Evolutionary conservation across 2,329 filamentous ascomycete species (phyloP).

Genomic region (Acarospora socialis): DNA sequence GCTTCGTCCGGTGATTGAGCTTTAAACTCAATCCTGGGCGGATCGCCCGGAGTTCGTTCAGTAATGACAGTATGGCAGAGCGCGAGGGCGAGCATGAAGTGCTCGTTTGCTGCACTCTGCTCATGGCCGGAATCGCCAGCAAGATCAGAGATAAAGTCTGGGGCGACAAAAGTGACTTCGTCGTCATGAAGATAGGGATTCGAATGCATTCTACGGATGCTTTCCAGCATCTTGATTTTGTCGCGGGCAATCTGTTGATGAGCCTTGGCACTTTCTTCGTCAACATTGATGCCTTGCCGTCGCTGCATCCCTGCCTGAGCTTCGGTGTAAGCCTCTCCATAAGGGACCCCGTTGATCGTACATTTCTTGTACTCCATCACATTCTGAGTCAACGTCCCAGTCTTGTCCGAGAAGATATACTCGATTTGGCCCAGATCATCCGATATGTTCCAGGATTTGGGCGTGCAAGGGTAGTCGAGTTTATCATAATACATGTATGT

Average conservation of each 20-base stretch:
- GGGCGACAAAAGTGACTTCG: slow-evolving; percentile 79
- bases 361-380: slow-evolving; percentile 99
- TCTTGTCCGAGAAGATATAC: slow-evolving; percentile 98
- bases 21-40: slow-evolving; percentile 84
- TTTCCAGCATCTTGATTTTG: slow-evolving; percentile 55
- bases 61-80: slow-evolving; percentile 96
- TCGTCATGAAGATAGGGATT: slow-evolving; percentile 89
- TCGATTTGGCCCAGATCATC: slow-evolving; percentile 97
- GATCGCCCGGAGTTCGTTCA: slow-evolving; percentile 77
- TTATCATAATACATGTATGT: slow-evolving; percentile 93
- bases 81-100: slow-evolving; percentile 88
- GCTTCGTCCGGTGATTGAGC: slow-evolving; percentile 96
- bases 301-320: slow-evolving; percentile 94
- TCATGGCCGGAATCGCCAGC: slow-evolving; percentile 59
- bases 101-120: slow-evolving; percentile 64
- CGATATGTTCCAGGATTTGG: slow-evolving; percentile 98
- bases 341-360: slow-evolving; percentile 88
- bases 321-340: slow-evolving; percentile 95
- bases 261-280: slow-evolving; percentile 59
- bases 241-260: slow-evolving; percentile 65
- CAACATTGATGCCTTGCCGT: slow-evolving; percentile 72
- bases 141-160: slow-evolving; percentile 75
- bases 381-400: slow-evolving; percentile 92
- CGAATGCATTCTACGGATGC: slow-evolving; percentile 63
- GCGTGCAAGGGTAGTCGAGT: slow-evolving; percentile 86